Conservation (phyloP, 2,329 filamentous ascomycete genomes). For the Trichothecium roseum region DNA sequence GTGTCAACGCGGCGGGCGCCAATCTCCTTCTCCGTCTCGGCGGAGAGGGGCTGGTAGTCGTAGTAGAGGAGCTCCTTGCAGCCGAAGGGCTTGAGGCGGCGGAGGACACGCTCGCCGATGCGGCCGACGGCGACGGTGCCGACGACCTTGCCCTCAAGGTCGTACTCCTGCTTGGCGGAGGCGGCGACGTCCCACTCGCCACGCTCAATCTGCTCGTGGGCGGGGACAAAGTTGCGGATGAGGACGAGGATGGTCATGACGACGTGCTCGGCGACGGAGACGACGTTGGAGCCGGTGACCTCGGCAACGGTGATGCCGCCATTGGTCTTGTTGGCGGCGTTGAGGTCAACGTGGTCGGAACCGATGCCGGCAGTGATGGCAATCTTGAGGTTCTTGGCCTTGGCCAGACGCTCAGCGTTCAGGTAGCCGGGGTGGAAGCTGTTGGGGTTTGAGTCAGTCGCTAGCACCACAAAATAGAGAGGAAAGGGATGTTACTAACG, state of each 20-base stretch:
- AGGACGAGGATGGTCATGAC: constrained; percentile 97
- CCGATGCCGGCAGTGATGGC: constrained; percentile 96
- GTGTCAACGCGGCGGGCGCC: constrained; percentile 79
- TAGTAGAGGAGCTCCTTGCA: constrained; percentile 99
- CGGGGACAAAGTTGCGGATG: constrained; percentile 96
- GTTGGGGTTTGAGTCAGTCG: constrained; percentile 1
- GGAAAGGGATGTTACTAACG: constrained; percentile 41
- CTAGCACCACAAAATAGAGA: background rate
- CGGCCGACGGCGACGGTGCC: constrained; percentile 95
- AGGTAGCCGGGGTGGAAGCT: constrained; percentile 99
- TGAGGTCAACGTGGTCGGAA: constrained; percentile 94
- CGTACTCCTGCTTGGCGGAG: constrained; percentile 96
- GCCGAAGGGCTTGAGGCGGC: constrained; percentile 92
- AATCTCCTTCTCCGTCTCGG: constrained; percentile 90
- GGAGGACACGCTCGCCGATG: constrained; percentile 95
- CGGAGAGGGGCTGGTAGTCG: constrained; percentile 88
- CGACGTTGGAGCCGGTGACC: constrained; percentile 96
- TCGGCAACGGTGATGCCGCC: constrained; percentile 95
- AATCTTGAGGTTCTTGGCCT: constrained; percentile 98
- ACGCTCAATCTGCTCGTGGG: constrained; percentile 81
- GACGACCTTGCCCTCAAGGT: constrained; percentile 94
- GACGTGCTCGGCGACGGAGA: constrained; percentile 97
- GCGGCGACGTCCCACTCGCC: constrained; percentile 95
- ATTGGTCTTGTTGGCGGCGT: constrained; percentile 97
- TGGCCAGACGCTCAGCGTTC: constrained; percentile 87